These are phyloP conservation scores for Xylariaceae sp. DNA, from an alignment of 2,329 filamentous ascomycete species.

Conservation along the genomic window DNA sequence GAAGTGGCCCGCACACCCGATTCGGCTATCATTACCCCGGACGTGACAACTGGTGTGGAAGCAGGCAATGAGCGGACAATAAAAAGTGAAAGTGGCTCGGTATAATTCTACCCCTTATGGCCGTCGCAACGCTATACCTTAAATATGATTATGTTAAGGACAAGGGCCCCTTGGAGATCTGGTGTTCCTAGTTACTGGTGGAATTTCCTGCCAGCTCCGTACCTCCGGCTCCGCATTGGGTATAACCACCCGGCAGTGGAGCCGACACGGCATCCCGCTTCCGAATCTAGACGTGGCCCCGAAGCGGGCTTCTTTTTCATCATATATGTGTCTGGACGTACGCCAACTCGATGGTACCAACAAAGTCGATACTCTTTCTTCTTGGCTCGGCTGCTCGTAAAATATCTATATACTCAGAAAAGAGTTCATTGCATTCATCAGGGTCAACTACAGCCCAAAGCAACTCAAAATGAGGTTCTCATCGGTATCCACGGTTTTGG, in stretches of 20 bases:
- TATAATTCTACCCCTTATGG: background rate
- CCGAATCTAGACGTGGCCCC: background rate
- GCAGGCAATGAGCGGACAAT: background rate
- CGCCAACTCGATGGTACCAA: background rate
- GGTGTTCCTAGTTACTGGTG: constrained; percentile 21
- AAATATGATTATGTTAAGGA: background rate
- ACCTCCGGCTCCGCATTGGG: constrained; percentile 24
- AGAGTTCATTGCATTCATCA: background rate
- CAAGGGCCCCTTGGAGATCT: background rate
- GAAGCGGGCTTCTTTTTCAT: background rate
- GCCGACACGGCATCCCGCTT: background rate
- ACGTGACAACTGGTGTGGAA: background rate
- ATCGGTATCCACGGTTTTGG: constrained; percentile 13
- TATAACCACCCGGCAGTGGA: constrained; percentile 13
- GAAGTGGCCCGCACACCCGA: too few relatives aligned
- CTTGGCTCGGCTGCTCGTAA: background rate
- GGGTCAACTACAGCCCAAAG: background rate
- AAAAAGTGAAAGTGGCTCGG: background rate
- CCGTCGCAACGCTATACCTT: background rate
- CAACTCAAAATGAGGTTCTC: constrained; percentile 23
- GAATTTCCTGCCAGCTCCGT: constrained; percentile 22
- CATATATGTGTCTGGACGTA: constrained; percentile 6
- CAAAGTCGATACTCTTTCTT: too few relatives aligned
- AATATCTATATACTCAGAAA: background rate
- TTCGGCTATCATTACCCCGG: constrained; percentile 14